Conservation (phyloP, 768 basidiomycete genomes). For the Pisolithus microcarpus region DNA sequence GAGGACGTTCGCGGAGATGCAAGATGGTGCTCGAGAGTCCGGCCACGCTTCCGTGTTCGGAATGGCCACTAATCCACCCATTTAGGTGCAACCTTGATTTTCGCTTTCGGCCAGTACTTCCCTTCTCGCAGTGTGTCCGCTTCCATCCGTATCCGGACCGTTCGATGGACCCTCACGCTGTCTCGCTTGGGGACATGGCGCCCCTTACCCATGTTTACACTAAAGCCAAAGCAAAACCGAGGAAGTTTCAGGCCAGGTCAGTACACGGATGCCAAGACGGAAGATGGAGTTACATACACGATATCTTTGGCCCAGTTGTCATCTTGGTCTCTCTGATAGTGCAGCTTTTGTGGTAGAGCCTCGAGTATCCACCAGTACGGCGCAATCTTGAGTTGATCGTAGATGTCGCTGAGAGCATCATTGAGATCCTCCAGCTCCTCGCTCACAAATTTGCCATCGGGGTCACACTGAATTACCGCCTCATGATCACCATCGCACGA, state of each 20-base stretch:
- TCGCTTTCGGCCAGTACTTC: constrained; percentile 30
- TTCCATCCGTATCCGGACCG: constrained; percentile 40
- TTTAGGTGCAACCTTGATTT: constrained; percentile 22
- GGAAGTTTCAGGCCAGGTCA: neutral
- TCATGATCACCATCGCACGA: constrained; percentile 8
- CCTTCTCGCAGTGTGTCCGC: constrained; percentile 23
- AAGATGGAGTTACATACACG: constrained; percentile 10
- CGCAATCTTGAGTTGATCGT: constrained; percentile 45
- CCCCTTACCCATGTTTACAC: constrained; percentile 30
- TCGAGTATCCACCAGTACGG: constrained; percentile 59
- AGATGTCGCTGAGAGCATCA: constrained; percentile 44
- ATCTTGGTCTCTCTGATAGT: constrained; percentile 4
- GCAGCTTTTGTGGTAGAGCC: constrained; percentile 27
- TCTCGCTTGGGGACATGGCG: constrained; percentile 33
- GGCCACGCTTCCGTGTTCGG: too few species aligned
- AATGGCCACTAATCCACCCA: constrained; percentile 30
- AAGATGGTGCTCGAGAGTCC: too few species aligned
- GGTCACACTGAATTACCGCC: neutral
- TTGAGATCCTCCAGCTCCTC: constrained; percentile 58
- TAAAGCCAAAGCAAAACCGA: neutral
- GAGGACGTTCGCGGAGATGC: too few species aligned
- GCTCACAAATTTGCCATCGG: constrained; percentile 18
- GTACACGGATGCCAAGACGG: neutral
- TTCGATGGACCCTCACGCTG: constrained; percentile 35
- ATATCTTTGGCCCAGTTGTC: constrained; percentile 6